Evolutionary conservation across 106 monocot species (phyloP).

Genomic region (Platanthera guangdongensis): DNA sequence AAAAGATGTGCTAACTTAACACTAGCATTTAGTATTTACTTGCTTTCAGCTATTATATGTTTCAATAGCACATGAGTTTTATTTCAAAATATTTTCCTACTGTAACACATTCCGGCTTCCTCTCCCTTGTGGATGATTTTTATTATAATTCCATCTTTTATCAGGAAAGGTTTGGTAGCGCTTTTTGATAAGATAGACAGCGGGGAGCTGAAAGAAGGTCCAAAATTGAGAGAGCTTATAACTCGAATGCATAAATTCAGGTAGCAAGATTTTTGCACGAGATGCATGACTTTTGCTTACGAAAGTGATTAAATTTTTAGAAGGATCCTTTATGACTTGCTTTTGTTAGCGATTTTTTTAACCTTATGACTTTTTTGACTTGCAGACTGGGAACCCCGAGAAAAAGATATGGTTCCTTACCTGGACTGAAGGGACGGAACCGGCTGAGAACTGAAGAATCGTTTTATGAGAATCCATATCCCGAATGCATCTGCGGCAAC

Average conservation of each 20-base stretch:
- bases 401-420: conserved; percentile 67
- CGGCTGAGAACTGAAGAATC: conserved; percentile 92
- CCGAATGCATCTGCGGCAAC: conserved; percentile 80
- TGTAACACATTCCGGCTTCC: neutral
- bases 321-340: neutral
- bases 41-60: neutral
- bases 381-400: conserved; percentile 82
- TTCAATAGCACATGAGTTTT: neutral
- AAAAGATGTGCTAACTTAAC: neutral
- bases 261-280: conserved; percentile 18
- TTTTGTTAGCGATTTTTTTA: neutral
- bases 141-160: conserved; percentile 6
- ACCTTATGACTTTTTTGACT: conserved; percentile 13
- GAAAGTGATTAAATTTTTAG: neutral
- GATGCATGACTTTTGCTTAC: neutral
- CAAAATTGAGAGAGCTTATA: conserved; percentile 39
- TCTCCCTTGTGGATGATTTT: neutral
- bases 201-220: conserved; percentile 66
- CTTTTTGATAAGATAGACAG: conserved; percentile 75
- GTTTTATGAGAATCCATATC: conserved; percentile 94
- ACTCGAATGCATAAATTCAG: conserved; percentile 72
- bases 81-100: neutral
- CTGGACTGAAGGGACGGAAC: conserved; percentile 68
- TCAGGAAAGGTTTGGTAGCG: conserved; percentile 82
- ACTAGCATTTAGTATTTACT: neutral